phyloP scores from a whole-genome alignment of 2,329 filamentous ascomycete species.

The Phaeoacremonium minimum region DNA sequence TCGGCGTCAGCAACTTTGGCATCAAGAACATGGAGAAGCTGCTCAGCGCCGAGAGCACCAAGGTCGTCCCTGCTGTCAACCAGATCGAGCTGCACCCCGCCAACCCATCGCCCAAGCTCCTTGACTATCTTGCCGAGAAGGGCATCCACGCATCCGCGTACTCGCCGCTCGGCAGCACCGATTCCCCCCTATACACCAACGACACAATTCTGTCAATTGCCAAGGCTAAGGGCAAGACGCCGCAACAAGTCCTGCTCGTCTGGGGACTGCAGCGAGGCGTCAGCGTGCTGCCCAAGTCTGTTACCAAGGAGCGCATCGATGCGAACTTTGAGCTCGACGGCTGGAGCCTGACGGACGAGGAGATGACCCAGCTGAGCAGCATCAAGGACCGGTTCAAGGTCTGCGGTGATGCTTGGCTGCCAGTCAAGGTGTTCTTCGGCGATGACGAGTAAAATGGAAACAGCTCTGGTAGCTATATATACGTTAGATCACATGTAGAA shows the following conservation, averaged over 20 bases:
- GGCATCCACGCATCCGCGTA: conserved; percentile 73
- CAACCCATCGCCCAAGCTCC: conserved; percentile 75
- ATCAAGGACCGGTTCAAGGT: conserved; percentile 79
- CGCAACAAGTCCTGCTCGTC: conserved; percentile 71
- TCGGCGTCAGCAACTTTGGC: conserved; percentile 83
- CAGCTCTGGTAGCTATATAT: not conserved
- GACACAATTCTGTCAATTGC: conserved; percentile 58
- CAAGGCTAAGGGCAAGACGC: conserved; percentile 60
- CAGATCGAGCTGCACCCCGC: conserved; percentile 80
- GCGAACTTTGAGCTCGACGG: conserved; percentile 73
- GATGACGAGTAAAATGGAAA: conserved; percentile 66
- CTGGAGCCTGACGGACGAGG: conserved; percentile 68
- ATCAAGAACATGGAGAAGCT: conserved; percentile 77
- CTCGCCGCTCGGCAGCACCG: conserved; percentile 58
- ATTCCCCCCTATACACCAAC: conserved; percentile 68
- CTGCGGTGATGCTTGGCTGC: conserved; percentile 70
- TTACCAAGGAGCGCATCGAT: conserved; percentile 69
- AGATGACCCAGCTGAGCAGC: conserved; percentile 64
- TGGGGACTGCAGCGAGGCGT: conserved; percentile 81
- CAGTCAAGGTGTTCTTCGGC: conserved; percentile 76
- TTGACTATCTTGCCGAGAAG: conserved; percentile 68
- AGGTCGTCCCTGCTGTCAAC: conserved; percentile 68
- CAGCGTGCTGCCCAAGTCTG: conserved; percentile 82
- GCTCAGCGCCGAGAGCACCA: conserved; percentile 59
- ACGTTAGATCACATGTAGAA: too few relatives aligned